Evolutionary conservation across 2,329 filamentous ascomycete genomes (phyloP), one percentile per base, ranked within the genome.

Genomic region (Coleophoma crateriformis): DNA sequence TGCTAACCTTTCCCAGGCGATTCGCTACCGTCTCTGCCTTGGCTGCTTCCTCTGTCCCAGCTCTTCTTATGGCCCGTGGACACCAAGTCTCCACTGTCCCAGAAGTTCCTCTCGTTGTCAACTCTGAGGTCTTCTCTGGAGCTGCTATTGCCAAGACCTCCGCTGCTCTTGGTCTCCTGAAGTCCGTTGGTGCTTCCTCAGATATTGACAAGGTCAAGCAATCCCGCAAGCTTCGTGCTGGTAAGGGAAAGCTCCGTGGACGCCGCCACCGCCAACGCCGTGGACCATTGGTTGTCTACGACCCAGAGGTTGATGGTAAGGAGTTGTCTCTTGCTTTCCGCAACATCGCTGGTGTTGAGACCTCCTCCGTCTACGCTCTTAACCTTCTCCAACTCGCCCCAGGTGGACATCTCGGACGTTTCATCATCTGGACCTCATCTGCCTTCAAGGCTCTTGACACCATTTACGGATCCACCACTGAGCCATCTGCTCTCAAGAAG

Each of bases 361-460:
- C 90, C 61, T 91, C 82, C 69, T 86, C 91, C 64, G 91, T 96
- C 74, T 91, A 87, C 77, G 79, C 90, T 61, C 84, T 99, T 68
- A 96, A 97, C 85, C 91, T 97, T 68, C 90, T 99, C 73, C 94
- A 99, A 83, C 90, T 99, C 71, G 94, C 94, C 62, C 94, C 94
- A 64, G 94, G 94, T 82, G 95, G 94, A 68, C 94, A 99, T 79
- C 88, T 99, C 65, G 94, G 94, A 67, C 94, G 94, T 69, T 99
- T 99, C 85, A 84, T 99, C 74, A 82, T 99, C 83, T 99, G 94
- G 94, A 94, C 94, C 67, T 99, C 95, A 48, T 82, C 89, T 61
- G 94, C 94, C 60, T 97, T 99, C 82, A 85, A 90, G 77, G 89
- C 92, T 60, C 89, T 99, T 59, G 92, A 99, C 77, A 85, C 85